These are phyloP conservation scores for Chionographis japonica DNA, from an alignment of 106 monocot species.

Conservation along the genomic window DNA sequence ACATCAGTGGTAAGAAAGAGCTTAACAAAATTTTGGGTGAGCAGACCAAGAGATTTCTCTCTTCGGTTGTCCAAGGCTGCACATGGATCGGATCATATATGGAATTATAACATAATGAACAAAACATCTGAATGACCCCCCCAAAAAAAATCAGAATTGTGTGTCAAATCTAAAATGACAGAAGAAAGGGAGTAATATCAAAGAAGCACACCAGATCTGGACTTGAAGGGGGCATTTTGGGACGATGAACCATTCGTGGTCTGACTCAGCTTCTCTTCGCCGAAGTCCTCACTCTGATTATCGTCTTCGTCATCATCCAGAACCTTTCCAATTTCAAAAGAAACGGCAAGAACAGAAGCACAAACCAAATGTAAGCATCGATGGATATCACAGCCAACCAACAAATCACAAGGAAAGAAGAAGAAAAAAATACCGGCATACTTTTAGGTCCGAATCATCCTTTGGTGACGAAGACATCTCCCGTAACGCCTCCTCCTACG, in stretches of 20 bases:
- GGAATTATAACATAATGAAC: neutral
- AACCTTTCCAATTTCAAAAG: slow-evolving; percentile 10
- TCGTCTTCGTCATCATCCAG: slow-evolving; percentile 57
- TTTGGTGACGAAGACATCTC: no score
- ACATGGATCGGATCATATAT: neutral
- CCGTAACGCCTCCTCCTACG: no score
- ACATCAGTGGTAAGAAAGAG: slow-evolving; percentile 76
- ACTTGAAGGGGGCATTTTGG: slow-evolving; percentile 5
- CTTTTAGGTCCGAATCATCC: no score
- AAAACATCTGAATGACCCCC: no score
- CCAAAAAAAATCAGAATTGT: neutral
- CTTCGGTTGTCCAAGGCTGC: slow-evolving; percentile 47
- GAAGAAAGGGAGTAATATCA: neutral
- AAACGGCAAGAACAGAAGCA: neutral
- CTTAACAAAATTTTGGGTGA: slow-evolving; percentile 91
- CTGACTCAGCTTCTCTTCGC: slow-evolving; percentile 23
- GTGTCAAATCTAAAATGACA: neutral
- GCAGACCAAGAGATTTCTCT: slow-evolving; percentile 86
- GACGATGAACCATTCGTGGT: neutral
- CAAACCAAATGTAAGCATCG: neutral
- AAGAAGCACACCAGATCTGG: slow-evolving; percentile 26
- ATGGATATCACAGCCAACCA: neutral
- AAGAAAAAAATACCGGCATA: no score
- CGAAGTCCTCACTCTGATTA: slow-evolving; percentile 25
- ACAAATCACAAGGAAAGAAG: neutral